Evolutionary conservation across 2,329 filamentous ascomycete genomes (phyloP).

Genomic region (Colletotrichum melonis): DNA sequence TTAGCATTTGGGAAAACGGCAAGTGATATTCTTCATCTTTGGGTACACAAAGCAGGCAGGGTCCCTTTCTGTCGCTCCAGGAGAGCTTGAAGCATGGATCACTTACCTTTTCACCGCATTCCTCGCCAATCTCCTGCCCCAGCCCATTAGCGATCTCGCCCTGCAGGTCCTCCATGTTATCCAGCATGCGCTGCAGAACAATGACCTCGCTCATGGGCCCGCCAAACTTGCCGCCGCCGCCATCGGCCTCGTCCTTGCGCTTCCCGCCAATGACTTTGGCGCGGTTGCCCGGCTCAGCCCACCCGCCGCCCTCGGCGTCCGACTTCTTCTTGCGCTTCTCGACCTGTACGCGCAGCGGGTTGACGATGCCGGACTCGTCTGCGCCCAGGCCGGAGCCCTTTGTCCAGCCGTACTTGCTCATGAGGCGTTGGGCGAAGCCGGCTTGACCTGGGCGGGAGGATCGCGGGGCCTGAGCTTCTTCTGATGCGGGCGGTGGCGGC

Average conservation of each 20-base stretch:
- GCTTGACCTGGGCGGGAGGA: constrained; percentile 81
- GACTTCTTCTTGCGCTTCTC: constrained; percentile 85
- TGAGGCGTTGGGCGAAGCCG: constrained; percentile 87
- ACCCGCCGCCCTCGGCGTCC: constrained; percentile 83
- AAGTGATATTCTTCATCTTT: constrained; percentile 1
- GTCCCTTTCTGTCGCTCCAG: neutral
- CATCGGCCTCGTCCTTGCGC: constrained; percentile 54
- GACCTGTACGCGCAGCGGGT: constrained; percentile 85
- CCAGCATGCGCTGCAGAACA: constrained; percentile 85
- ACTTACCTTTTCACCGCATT: constrained; percentile 82
- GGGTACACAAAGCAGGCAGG: neutral
- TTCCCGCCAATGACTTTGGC: constrained; percentile 86
- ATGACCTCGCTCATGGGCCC: constrained; percentile 81
- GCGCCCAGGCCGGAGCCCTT: constrained; percentile 90
- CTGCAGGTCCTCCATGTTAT: constrained; percentile 80
- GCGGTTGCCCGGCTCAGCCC: constrained; percentile 74
- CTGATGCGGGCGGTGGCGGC: constrained; percentile 38
- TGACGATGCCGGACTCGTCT: constrained; percentile 83
- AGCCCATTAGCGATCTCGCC: constrained; percentile 81
- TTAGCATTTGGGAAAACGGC: neutral
- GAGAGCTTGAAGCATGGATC: constrained; percentile 11
- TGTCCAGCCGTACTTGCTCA: constrained; percentile 94
- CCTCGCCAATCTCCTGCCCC: constrained; percentile 94
- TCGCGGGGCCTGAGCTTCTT: constrained; percentile 54
- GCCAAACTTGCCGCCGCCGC: constrained; percentile 66